Base-by-base conservation (phyloP, 176 grass and related monocot genomes). In the Rhipidocladum racemiflorum region DNA sequence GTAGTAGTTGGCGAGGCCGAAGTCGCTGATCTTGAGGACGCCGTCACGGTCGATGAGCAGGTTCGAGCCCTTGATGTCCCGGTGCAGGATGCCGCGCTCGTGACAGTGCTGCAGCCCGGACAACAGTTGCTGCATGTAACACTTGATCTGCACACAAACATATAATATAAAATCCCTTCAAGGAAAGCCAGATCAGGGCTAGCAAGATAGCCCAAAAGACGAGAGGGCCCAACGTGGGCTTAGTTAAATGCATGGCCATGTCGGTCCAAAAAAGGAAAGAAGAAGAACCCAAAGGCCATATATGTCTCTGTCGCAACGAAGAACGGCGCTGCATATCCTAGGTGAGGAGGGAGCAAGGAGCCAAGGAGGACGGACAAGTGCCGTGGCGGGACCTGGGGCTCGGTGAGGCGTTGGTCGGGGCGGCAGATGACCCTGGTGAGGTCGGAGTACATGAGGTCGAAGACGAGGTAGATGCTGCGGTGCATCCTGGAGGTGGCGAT, bases 381-480 rank as follows among this genome's bases (percentile, higher is more conserved):
- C 43, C 43, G n/a, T n/a, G 34, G 11, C 43, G 43, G 11, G 23
- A 93, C 88, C 91, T 90, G 91, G 21, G 85, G 83, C 45, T 88
- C 64, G 45, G 88, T 90, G 71, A 93, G 91, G 0, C 88, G 86
- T 0, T 18, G 5, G 5, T 72, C 72, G n/a, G 72, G 21, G 10
- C 79, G 40, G 17, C 34, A 51, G 75, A 90, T 68, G 76, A 93
- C 7, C 6, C 79, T 82, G 66, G 75, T 12, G 34, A 90, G 84
- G 46, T 93, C 91, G 30, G 78, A 90, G 74, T 88, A 90, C 91
- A 93, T 93, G 81, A 86, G 86, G 2, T 93, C 88, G 86, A 93
- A 90, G 83, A 93, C 88, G 79, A 93, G 83, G 88, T 93, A 93
- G 84, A 93, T 74, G 88, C 91, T 93, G 63, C 86, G 89, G 80